A percentile compares a stretch with the other conserved stretches of the same genome.
phyloP scores from a whole-genome alignment of 108 stramenopile species.

The Poteriospumella lacustris region DNA sequence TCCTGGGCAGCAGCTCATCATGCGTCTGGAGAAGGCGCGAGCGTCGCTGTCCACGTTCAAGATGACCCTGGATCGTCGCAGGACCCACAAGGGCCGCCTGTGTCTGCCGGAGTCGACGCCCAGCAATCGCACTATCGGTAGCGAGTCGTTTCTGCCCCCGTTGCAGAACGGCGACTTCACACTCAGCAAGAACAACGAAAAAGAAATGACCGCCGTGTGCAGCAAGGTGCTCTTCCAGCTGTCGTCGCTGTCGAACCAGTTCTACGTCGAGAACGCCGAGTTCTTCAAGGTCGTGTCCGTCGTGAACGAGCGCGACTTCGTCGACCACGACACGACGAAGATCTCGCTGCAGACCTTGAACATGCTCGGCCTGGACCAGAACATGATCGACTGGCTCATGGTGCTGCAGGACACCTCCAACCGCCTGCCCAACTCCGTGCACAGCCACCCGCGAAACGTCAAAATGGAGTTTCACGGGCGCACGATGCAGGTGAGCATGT shows the following conservation, averaged over 20 bases:
- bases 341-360: neutral
- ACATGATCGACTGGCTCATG: neutral
- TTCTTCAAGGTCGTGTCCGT: neutral
- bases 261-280: neutral
- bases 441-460: neutral
- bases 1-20: neutral
- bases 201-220: neutral
- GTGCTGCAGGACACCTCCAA: constrained; percentile 11
- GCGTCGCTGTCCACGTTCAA: neutral
- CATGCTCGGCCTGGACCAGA: neutral
- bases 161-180: neutral
- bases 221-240: neutral
- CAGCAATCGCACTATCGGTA: neutral
- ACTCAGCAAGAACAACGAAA: neutral
- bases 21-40: neutral
- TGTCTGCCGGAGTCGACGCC: neutral
- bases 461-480: neutral
- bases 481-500: neutral
- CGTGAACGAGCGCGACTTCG: neutral
- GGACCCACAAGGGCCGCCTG: neutral
- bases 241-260: neutral
- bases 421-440: neutral
- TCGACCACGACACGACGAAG: neutral
- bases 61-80: neutral
- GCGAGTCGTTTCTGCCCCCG: neutral